Conservation (phyloP, 1,284 basidiomycete species). For the Phylloboletellus chloephorus region DNA sequence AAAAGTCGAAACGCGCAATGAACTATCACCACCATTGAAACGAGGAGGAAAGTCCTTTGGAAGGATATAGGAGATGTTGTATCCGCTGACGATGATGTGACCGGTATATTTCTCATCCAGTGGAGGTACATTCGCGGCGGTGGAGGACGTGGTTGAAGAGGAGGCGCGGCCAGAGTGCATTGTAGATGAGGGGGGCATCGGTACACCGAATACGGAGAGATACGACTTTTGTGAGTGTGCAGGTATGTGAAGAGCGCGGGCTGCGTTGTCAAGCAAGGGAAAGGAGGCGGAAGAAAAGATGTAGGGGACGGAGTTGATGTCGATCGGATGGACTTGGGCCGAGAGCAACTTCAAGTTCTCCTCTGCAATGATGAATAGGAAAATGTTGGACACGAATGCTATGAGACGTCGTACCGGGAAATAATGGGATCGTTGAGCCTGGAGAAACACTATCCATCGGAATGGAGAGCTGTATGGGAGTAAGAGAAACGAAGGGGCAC, state of each 20-base stretch:
- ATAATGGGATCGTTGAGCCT: slow-evolving; percentile 62
- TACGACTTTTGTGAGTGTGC: slow-evolving; percentile 56
- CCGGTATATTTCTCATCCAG: slow-evolving; percentile 66
- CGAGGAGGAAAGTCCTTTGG: slow-evolving; percentile 65
- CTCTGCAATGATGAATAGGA: slow-evolving; percentile 41
- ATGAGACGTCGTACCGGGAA: slow-evolving; percentile 49
- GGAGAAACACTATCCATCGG: slow-evolving; percentile 59
- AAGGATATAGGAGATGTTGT: slow-evolving; percentile 68
- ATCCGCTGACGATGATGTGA: slow-evolving; percentile 67
- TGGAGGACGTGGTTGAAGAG: slow-evolving; percentile 23
- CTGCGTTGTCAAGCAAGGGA: slow-evolving; percentile 62
- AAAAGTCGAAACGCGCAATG: slow-evolving; percentile 31
- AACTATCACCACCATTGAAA: slow-evolving; percentile 33
- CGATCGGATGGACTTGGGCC: slow-evolving; percentile 69
- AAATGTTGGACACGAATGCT: neutral
- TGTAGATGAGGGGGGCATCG: slow-evolving; percentile 30
- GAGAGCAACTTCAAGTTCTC: slow-evolving; percentile 68
- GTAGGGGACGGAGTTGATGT: slow-evolving; percentile 63
- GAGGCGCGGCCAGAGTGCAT: slow-evolving; percentile 37
- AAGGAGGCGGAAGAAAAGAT: slow-evolving; percentile 61
- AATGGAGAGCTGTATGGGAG: slow-evolving; percentile 49
- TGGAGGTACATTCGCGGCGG: slow-evolving; percentile 31
- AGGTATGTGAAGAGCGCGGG: slow-evolving; percentile 61
- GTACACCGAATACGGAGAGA: slow-evolving; percentile 47
- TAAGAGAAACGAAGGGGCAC: slow-evolving; percentile 3